Evolutionary conservation across 441 rosid species (phyloP).

Genomic region (Erodium moschatum): DNA sequence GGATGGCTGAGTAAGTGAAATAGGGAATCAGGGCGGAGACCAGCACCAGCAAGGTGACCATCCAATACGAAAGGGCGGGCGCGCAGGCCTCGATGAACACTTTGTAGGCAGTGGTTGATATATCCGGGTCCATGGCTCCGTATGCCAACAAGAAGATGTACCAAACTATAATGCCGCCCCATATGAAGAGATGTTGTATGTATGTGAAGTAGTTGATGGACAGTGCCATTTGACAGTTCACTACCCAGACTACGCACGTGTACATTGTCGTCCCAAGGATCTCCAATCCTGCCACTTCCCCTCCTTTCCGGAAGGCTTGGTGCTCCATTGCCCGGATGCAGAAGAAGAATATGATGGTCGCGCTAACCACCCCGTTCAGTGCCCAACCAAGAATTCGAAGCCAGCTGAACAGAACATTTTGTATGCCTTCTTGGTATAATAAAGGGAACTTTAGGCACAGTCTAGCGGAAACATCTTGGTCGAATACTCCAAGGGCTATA

Average conservation of each 20-base stretch:
- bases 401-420: constrained; percentile 82
- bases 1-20: constrained; percentile 55
- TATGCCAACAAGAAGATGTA: constrained; percentile 76
- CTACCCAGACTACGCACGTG: constrained; percentile 78
- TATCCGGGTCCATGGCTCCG: constrained; percentile 38
- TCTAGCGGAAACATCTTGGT: constrained; percentile 75
- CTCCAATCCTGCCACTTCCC: constrained; percentile 65
- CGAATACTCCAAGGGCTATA: constrained; percentile 83
- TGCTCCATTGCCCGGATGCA: constrained; percentile 52
- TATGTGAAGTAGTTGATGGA: constrained; percentile 76
- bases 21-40: constrained; percentile 60
- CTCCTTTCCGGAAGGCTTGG: constrained; percentile 66
- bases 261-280: constrained; percentile 78
- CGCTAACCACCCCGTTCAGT: constrained; percentile 49
- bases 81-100: constrained; percentile 78
- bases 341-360: constrained; percentile 67
- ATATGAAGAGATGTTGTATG: constrained; percentile 75
- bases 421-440: constrained; percentile 91
- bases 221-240: constrained; percentile 84
- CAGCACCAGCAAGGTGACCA: constrained; percentile 45
- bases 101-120: constrained; percentile 69
- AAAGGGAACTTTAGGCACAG: constrained; percentile 79
- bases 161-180: constrained; percentile 79
- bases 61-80: constrained; percentile 76
- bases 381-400: constrained; percentile 66